These are phyloP conservation scores for Curvularia sp. DNA, from an alignment of 2,329 filamentous ascomycete genomes.

Conservation along the genomic window DNA sequence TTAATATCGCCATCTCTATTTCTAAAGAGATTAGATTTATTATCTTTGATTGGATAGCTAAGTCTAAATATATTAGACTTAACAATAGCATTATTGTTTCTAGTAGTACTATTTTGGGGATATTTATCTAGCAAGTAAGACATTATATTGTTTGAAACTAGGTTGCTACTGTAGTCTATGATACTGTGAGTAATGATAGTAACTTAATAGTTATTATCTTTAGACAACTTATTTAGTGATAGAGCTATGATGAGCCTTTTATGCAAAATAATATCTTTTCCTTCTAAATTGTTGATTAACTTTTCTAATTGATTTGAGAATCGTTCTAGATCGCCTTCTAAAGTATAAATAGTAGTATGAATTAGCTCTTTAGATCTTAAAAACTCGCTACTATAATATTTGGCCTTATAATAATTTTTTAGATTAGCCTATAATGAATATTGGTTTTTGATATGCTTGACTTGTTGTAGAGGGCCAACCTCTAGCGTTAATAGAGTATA, in stretches of 20 bases:
- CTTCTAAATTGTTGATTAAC: not conserved
- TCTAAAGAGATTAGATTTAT: no score
- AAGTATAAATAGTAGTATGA: no score
- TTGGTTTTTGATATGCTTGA: not conserved
- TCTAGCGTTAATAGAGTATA: not conserved
- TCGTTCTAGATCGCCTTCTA: not conserved
- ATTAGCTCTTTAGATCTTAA: not conserved
- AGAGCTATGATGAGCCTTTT: not conserved
- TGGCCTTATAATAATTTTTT: not conserved
- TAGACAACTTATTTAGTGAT: not conserved
- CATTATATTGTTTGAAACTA: not conserved
- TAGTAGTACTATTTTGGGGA: no score
- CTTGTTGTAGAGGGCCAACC: not conserved
- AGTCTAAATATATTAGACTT: no score
- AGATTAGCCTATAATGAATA: not conserved
- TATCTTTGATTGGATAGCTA: no score
- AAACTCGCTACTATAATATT: not conserved
- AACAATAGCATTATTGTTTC: no score
- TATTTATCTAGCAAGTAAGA: not conserved
- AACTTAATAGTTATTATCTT: not conserved
- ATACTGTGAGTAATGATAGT: not conserved
- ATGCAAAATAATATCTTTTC: not conserved
- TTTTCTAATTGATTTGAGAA: not conserved
- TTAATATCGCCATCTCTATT: no score
- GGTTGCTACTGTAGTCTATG: not conserved